Base-by-base conservation (phyloP, 805 yeast species). In the Sugiyamaella chiloensis region DNA sequence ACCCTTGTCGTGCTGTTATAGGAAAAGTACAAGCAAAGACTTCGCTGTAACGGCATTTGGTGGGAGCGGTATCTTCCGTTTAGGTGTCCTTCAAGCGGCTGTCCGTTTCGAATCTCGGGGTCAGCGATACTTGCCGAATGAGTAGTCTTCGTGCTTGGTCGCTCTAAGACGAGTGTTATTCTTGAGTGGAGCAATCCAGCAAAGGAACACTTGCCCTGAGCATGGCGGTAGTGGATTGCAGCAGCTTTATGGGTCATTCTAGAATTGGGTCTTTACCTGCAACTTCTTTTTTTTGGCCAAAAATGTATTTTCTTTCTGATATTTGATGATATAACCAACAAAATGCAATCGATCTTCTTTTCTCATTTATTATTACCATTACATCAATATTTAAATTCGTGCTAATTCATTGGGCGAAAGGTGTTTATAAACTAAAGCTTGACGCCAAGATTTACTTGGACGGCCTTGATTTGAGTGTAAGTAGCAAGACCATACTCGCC, bases 381-480 rank as follows among this genome's bases (percentile, higher is more conserved):
- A n/a, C n/a, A n/a, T n/a, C n/a, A n/a, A n/a, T n/a, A n/a, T n/a
- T n/a, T n/a, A n/a, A n/a, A n/a, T n/a, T n/a, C n/a, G n/a, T n/a
- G n/a, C n/a, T n/a, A n/a, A n/a, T n/a, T n/a, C n/a, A n/a, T n/a
- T n/a, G n/a, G n/a, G n/a, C n/a, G n/a, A n/a, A n/a, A n/a, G n/a
- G n/a, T n/a, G n/a, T n/a, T n/a, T n/a, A n/a, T n/a, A n/a, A n/a
- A n/a, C n/a, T 26, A 34, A 43, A 56, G 36, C 23, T 45, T 24
- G 40, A 26, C 50, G 30, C 56, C 60, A 27, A 58, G 44, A 50
- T 58, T 59, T 41, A 70, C 63, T 45, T 68, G 72, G 43, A 90
- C 95, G 44, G 96, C 85, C 76, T 90, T 91, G 56, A 74, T 76
- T 67, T 87, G 95, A 53, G 87, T 81, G 75, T 89, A 91, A 67